These are phyloP conservation scores for Limonium bicolor DNA, from an alignment of 148 eudicot genomes.

Conservation along the genomic window DNA sequence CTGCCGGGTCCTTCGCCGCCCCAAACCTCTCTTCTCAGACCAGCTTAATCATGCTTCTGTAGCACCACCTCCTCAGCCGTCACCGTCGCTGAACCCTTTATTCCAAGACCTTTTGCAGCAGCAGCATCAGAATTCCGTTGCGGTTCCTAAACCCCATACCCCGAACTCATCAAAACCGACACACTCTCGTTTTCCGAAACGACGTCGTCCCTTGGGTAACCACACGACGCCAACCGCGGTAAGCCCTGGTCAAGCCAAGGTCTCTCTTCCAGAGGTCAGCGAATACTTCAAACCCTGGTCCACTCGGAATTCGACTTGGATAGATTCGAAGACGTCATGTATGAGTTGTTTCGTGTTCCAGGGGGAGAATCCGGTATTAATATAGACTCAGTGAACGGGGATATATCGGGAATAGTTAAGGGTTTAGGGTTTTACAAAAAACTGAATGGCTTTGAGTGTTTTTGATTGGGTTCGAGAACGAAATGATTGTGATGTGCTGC, in stretches of 20 bases:
- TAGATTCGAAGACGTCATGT: slow-evolving; percentile 21
- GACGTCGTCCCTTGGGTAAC: slow-evolving; percentile 43
- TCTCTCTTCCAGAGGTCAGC: too few species aligned
- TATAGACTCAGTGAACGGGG: slow-evolving; percentile 18
- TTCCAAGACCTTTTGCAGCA: slow-evolving; percentile 19
- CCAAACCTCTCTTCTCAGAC: slow-evolving; percentile 39
- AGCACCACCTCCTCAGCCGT: slow-evolving; percentile 10
- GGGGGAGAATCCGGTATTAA: slow-evolving; percentile 4
- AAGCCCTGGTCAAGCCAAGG: slow-evolving; percentile 60
- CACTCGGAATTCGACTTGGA: slow-evolving; percentile 26
- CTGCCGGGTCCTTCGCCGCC: slow-evolving; percentile 45
- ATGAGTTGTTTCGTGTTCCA: slow-evolving; percentile 8
- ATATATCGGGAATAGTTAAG: slow-evolving; percentile 56
- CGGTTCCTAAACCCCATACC: slow-evolving; percentile 3
- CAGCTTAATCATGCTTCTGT: slow-evolving; percentile 16
- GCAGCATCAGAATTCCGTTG: slow-evolving; percentile 9
- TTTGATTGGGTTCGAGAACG: slow-evolving; percentile 45
- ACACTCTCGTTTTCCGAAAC: slow-evolving; percentile 13
- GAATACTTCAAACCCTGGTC: slow-evolving; percentile 32
- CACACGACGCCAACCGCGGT: slow-evolving; percentile 58
- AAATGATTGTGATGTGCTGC: slow-evolving; percentile 15
- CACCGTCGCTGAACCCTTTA: slow-evolving; percentile 29
- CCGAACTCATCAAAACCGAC: slow-evolving; percentile 5
- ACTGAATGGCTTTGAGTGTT: slow-evolving; percentile 41
- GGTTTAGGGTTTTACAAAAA: slow-evolving; percentile 59